Base-by-base conservation (phyloP, 2,329 filamentous ascomycete genomes). In the Talaromyces funiculosus region DNA sequence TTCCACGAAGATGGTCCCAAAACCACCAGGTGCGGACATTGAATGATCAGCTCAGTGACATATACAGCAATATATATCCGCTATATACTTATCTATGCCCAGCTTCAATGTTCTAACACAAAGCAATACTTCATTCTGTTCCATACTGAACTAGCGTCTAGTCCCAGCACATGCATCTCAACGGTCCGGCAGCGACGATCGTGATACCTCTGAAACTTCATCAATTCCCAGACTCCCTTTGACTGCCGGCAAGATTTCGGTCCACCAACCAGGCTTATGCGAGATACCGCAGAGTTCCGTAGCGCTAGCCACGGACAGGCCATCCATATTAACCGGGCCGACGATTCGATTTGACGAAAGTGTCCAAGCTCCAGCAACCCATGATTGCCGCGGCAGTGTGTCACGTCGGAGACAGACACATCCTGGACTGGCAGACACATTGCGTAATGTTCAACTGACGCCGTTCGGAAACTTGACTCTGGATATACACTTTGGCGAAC, bases 11-110 rank as follows among this genome's bases (percentile, higher is more conserved):
- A 59, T 59, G 57, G 37, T 22, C 43, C 33, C 20, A 22, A 24
- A 35, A 53, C 45, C 33, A 49, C 8, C 14, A 59, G 57, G 57
- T 59, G 57, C 45, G 57, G n/a, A n/a, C n/a, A n/a, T n/a, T n/a
- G n/a, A 33, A 53, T 18, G 29, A 35, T 35, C 47, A 51, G 10
- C 10, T 29, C 29, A 20, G 3, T 35, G 47, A 51, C 47, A 51
- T 51, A 20, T 49, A 16, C 29, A 35, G 35, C 29, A 5, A 35
- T 14, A 51, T 49, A 24, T 49, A 49, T 31, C 20, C n/a, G 26
- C 29, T 33, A 20, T 51, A 51, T 51, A 10, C n/a, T 33, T 51
- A 51, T 20, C n/a, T 51, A 33, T 31, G 16, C 20, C n/a, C n/a
- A n/a, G n/a, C n/a, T n/a, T n/a, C n/a, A n/a, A n/a, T n/a, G n/a